These are phyloP conservation scores for Hemerocallis citrina DNA, from an alignment of 106 monocot genomes.

Conservation along the genomic window DNA sequence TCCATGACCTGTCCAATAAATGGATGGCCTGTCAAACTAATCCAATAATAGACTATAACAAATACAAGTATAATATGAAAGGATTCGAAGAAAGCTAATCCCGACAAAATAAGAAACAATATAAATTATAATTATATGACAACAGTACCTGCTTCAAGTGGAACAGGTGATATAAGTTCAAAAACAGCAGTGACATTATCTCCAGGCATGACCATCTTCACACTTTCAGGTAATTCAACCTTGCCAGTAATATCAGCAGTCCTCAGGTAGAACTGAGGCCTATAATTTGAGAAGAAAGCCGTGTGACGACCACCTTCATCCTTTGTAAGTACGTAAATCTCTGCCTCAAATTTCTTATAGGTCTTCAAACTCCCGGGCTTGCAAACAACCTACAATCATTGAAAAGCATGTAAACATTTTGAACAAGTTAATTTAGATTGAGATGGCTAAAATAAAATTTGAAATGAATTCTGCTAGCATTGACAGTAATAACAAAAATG, in stretches of 20 bases:
- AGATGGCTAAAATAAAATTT: too few species aligned
- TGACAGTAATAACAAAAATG: too few species aligned
- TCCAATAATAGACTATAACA: too few species aligned
- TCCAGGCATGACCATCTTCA: slow-evolving; percentile 98
- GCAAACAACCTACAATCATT: slow-evolving; percentile 60
- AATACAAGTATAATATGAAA: too few species aligned
- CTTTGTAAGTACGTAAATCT: slow-evolving; percentile 93
- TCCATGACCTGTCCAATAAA: too few species aligned
- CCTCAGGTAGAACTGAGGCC: slow-evolving; percentile 94
- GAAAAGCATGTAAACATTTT: background rate
- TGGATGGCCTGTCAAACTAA: too few species aligned
- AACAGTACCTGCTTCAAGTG: slow-evolving; percentile 82
- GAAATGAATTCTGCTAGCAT: background rate
- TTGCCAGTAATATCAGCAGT: slow-evolving; percentile 97
- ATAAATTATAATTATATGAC: too few species aligned
- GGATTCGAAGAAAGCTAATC: too few species aligned
- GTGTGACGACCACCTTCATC: slow-evolving; percentile 98
- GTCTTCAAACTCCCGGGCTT: slow-evolving; percentile 87
- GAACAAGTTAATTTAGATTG: background rate
- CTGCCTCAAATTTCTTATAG: slow-evolving; percentile 92
- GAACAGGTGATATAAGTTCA: slow-evolving; percentile 86
- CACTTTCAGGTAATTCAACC: slow-evolving; percentile 87
- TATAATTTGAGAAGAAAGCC: slow-evolving; percentile 95
- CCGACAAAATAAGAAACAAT: too few species aligned
- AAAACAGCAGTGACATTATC: slow-evolving; percentile 90